Percentiles rank a stretch among this genome's conserved stretches.
Conservation (phyloP, 2,329 filamentous ascomycete genomes). For the Cordyceps fumosorosea region DNA sequence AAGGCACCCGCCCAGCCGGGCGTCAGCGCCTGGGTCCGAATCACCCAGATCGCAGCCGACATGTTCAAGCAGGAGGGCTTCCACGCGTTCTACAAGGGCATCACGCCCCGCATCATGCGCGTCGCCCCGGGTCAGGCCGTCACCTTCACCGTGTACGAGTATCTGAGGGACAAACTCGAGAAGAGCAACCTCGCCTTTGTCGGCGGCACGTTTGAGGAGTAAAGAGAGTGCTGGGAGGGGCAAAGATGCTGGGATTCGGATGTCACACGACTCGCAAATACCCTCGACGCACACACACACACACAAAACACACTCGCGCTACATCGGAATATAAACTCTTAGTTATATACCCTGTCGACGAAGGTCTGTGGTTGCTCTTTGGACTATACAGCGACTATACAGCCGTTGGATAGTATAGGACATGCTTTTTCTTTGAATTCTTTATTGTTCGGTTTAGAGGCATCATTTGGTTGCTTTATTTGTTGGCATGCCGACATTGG, state of each 20-base stretch:
- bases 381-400: background rate
- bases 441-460: constrained; percentile 3
- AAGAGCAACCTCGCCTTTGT: constrained; percentile 53
- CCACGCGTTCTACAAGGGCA: constrained; percentile 97
- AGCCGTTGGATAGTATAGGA: background rate
- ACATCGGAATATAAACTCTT: constrained; percentile 2
- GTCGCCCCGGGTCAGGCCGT: constrained; percentile 91
- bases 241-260: too few relatives aligned
- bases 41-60: constrained; percentile 68
- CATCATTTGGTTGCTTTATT: background rate
- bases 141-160: constrained; percentile 73
- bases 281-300: background rate
- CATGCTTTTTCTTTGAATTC: background rate
- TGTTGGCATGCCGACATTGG: background rate
- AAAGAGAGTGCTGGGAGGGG: constrained; percentile 16
- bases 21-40: constrained; percentile 72
- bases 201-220: constrained; percentile 63
- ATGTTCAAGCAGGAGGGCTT: constrained; percentile 94
- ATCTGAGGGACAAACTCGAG: constrained; percentile 65
- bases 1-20: constrained; percentile 78
- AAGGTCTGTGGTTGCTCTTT: background rate
- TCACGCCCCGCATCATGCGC: constrained; percentile 94
- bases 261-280: background rate
- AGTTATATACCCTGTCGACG: constrained; percentile 8
- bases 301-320: background rate